A percentile compares a stretch with the other conserved stretches of the same genome.
Conservation (phyloP, 2,329 filamentous ascomycete genomes). For the Apiospora koreana region DNA sequence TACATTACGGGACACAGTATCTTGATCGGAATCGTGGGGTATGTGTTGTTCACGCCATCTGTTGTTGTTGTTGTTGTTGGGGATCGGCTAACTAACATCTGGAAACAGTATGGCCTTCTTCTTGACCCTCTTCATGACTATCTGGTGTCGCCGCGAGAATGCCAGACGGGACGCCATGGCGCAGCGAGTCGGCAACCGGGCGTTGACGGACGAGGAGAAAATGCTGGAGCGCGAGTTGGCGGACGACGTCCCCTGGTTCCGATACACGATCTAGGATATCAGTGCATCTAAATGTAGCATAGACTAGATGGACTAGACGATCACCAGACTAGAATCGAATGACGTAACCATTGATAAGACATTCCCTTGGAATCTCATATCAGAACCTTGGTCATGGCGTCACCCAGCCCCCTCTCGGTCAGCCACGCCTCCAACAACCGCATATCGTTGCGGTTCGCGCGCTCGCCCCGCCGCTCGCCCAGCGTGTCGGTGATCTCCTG, state of each 20-base stretch:
- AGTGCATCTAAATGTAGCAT: not conserved
- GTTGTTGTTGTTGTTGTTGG: not conserved
- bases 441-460: conserved; percentile 55
- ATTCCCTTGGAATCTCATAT: too few relatives aligned
- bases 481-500: conserved; percentile 54
- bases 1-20: conserved; percentile 41
- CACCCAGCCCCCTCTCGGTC: conserved; percentile 42
- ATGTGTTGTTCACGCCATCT: conserved; percentile 16
- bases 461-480: conserved; percentile 47
- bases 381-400: conserved; percentile 44
- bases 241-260: conserved; percentile 33
- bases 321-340: not conserved
- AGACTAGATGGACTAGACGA: not conserved
- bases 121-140: conserved; percentile 33
- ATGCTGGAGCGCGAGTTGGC: conserved; percentile 31
- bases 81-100: not conserved
- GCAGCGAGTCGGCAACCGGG: conserved; percentile 16
- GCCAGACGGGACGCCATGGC: conserved; percentile 27
- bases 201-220: conserved; percentile 32
- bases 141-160: conserved; percentile 33
- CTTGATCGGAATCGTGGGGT: conserved; percentile 25
- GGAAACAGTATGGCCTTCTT: conserved; percentile 30
- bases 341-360: not conserved
- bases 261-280: conserved; percentile 26
- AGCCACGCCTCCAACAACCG: conserved; percentile 53